A percentile compares a stretch with the other conserved stretches of the same genome.
Evolutionary conservation across 305 asterid genomes (phyloP).

Genomic region (Solanum aculeatissimum): DNA sequence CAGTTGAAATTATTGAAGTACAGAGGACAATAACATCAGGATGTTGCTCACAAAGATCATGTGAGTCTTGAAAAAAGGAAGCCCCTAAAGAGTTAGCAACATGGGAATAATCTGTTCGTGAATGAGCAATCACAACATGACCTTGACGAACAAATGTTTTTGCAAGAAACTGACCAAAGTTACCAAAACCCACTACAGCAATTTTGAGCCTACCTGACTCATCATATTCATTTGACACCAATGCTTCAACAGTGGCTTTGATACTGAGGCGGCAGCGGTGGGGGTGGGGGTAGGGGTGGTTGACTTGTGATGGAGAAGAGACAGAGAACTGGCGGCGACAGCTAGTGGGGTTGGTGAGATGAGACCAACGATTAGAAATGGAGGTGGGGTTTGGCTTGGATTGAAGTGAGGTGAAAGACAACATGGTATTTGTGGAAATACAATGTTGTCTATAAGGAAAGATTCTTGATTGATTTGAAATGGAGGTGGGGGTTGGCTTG

Average conservation of each 20-base stretch:
- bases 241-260: slow-evolving; percentile 51
- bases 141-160: slow-evolving; percentile 64
- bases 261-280: slow-evolving; percentile 14
- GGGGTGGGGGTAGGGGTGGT: slow-evolving; percentile 1
- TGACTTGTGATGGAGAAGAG: slow-evolving; percentile 4
- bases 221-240: slow-evolving; percentile 24
- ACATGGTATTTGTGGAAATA: slow-evolving; percentile 9
- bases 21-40: slow-evolving; percentile 61
- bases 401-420: slow-evolving; percentile 17
- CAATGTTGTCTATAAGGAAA: neutral
- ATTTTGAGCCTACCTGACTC: slow-evolving; percentile 60
- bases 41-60: slow-evolving; percentile 78
- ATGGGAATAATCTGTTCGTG: slow-evolving; percentile 39
- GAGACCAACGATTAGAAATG: neutral
- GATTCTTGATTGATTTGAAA: neutral
- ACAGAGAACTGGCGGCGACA: slow-evolving; percentile 1
- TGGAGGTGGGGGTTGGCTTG: slow-evolving; percentile 12
- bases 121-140: slow-evolving; percentile 46
- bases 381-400: slow-evolving; percentile 13
- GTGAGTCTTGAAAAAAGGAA: slow-evolving; percentile 45
- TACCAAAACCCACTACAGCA: slow-evolving; percentile 64
- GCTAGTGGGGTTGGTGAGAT: neutral
- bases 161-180: slow-evolving; percentile 70
- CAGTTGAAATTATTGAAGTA: slow-evolving; percentile 58
- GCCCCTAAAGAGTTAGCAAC: slow-evolving; percentile 43